phyloP scores from a whole-genome alignment of 2,329 filamentous ascomycete genomes.

The Hypoxylon sp. region DNA sequence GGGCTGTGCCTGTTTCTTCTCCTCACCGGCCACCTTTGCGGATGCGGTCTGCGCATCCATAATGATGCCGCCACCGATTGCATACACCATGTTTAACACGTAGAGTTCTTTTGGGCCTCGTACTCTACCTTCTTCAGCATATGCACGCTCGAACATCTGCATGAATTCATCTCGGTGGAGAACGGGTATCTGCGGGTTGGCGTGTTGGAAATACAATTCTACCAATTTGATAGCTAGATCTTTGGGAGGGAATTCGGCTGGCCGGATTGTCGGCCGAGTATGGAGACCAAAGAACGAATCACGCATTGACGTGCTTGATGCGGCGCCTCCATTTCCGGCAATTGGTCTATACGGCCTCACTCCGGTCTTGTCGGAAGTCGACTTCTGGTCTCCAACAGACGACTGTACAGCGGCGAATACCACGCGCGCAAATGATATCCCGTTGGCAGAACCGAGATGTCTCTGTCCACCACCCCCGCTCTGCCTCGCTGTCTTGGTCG shows the following conservation, averaged over 20 bases:
- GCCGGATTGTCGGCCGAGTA: slow-evolving; percentile 87
- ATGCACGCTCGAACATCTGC: slow-evolving; percentile 87
- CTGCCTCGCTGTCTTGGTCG: slow-evolving; percentile 52
- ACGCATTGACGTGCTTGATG: slow-evolving; percentile 83
- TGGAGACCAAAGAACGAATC: slow-evolving; percentile 98
- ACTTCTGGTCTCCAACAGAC: slow-evolving; percentile 74
- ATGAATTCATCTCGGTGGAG: slow-evolving; percentile 91
- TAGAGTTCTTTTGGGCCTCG: slow-evolving; percentile 88
- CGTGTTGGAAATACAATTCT: slow-evolving; percentile 92
- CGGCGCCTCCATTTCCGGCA: slow-evolving; percentile 60
- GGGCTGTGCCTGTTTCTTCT: slow-evolving; percentile 75
- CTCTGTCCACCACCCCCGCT: slow-evolving; percentile 78
- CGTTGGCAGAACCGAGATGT: slow-evolving; percentile 87
- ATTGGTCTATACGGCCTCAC: slow-evolving; percentile 71
- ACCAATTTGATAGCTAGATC: slow-evolving; percentile 81
- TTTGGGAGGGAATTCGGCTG: slow-evolving; percentile 85
- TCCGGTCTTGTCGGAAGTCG: slow-evolving; percentile 75
- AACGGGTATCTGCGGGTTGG: slow-evolving; percentile 95
- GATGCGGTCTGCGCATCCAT: slow-evolving; percentile 71
- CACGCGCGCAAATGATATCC: slow-evolving; percentile 93
- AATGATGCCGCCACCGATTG: slow-evolving; percentile 94
- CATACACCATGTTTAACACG: slow-evolving; percentile 96
- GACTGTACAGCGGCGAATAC: slow-evolving; percentile 94
- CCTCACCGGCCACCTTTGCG: slow-evolving; percentile 53
- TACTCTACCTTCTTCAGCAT: slow-evolving; percentile 75